A percentile compares a stretch with the other conserved stretches of the same genome.
These are phyloP conservation scores for Aspergillus fumigatus DNA, from an alignment of 2,329 filamentous ascomycete genomes.

Conservation along the genomic window DNA sequence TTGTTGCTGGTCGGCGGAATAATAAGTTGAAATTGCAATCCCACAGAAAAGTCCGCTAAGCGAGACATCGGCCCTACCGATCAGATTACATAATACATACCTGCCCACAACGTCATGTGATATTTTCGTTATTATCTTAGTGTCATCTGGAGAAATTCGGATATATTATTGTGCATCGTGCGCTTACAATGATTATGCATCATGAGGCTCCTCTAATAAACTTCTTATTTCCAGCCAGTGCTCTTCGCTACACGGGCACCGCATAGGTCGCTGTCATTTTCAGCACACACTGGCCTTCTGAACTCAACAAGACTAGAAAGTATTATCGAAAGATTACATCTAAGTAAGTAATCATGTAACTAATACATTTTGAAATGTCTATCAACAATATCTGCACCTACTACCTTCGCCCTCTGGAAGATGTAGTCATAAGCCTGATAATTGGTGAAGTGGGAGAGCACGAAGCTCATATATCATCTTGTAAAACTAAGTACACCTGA, in stretches of 20 bases:
- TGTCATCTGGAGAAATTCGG: too few species aligned
- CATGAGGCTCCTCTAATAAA: too few species aligned
- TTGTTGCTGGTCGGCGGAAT: slow-evolving; percentile 29
- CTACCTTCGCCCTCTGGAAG: background rate
- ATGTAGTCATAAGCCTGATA: background rate
- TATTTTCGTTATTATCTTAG: background rate
- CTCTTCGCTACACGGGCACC: too few species aligned
- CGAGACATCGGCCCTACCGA: slow-evolving; percentile 36
- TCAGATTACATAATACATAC: slow-evolving; percentile 26
- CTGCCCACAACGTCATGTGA: slow-evolving; percentile 11
- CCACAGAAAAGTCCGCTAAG: slow-evolving; percentile 45
- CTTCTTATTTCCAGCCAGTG: too few species aligned
- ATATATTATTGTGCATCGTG: too few species aligned
- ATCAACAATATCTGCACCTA: background rate
- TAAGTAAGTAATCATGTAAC: background rate
- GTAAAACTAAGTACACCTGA: background rate
- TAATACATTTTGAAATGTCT: background rate
- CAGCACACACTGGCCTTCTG: background rate
- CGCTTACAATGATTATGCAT: too few species aligned
- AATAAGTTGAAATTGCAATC: slow-evolving; percentile 37
- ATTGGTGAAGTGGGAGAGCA: background rate
- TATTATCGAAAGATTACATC: background rate
- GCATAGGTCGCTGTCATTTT: background rate
- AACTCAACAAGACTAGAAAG: background rate
- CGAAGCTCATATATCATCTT: background rate